A percentile compares a stretch with the other conserved stretches of the same genome.
phyloP scores from a whole-genome alignment of 1,284 basidiomycete genomes.

The Coniophora puteana region DNA sequence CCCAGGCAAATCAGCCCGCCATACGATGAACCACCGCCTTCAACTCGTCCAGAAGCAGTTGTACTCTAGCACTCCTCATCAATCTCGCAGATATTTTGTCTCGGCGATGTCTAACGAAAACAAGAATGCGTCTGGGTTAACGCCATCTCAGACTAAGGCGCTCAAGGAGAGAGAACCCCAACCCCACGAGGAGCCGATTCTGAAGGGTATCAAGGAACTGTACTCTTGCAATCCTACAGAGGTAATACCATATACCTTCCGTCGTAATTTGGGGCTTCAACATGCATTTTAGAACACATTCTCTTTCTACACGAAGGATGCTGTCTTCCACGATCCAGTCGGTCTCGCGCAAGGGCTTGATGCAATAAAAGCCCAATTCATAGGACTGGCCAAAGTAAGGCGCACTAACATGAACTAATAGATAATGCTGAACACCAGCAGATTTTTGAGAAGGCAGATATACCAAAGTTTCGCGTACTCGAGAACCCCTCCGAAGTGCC shows the following conservation, averaged over 20 bases:
- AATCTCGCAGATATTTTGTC: conserved; percentile 5
- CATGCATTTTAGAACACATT: conserved; percentile 41
- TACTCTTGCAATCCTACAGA: conserved; percentile 41
- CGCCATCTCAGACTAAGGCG: conserved; percentile 33
- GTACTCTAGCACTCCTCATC: too few relatives aligned
- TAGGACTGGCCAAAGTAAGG: conserved; percentile 44
- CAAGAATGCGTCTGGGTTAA: conserved; percentile 39
- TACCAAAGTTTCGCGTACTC: conserved; percentile 41
- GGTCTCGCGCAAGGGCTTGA: conserved; percentile 42
- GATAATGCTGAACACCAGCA: too few relatives aligned
- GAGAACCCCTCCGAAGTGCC: too few relatives aligned
- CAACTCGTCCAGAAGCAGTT: too few relatives aligned
- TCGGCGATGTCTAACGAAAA: conserved; percentile 24
- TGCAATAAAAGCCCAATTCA: conserved; percentile 44
- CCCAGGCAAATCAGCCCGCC: too few relatives aligned
- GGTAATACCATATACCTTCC: conserved; percentile 18
- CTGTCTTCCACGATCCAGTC: conserved; percentile 47
- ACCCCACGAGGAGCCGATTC: conserved; percentile 34
- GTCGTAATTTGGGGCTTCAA: too few relatives aligned
- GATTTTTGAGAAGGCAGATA: conserved; percentile 42
- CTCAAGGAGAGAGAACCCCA: conserved; percentile 35
- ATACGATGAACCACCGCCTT: too few relatives aligned
- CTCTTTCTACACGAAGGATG: conserved; percentile 39
- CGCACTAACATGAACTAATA: too few relatives aligned
- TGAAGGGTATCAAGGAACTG: conserved; percentile 40